Evolutionary conservation across 2,329 filamentous ascomycete genomes (phyloP).

Genomic region (Thielaviopsis euricoi): DNA sequence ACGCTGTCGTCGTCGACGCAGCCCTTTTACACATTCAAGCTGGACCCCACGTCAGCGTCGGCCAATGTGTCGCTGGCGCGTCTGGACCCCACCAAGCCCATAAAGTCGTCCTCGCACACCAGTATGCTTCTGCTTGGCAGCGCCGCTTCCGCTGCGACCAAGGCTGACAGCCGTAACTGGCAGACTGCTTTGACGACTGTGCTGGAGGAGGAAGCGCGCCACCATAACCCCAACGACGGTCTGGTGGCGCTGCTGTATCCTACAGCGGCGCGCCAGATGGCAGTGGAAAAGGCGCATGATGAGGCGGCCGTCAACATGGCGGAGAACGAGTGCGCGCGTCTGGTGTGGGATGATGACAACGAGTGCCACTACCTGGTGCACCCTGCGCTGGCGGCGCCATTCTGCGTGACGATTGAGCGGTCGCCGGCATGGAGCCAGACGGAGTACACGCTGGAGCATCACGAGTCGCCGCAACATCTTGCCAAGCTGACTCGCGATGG

Average conservation of each 20-base stretch:
- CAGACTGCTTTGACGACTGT: constrained; percentile 41
- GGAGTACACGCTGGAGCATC: constrained; percentile 49
- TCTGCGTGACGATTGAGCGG: constrained; percentile 42
- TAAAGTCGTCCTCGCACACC: constrained; percentile 27
- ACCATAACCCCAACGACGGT: constrained; percentile 40
- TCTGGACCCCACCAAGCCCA: constrained; percentile 42
- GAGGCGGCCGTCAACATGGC: constrained; percentile 43
- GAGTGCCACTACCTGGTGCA: constrained; percentile 45
- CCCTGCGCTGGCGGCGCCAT: constrained; percentile 45
- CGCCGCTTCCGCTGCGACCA: constrained; percentile 13
- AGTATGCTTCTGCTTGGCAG: constrained; percentile 15
- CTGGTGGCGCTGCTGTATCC: constrained; percentile 56
- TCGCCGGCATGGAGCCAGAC: constrained; percentile 42
- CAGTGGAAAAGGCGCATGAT: constrained; percentile 34
- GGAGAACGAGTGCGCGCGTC: constrained; percentile 50
- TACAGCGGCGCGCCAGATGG: constrained; percentile 43
- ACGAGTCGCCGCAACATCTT: constrained; percentile 43
- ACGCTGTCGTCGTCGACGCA: constrained; percentile 44
- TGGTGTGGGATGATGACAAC: constrained; percentile 54
- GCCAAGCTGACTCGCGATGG: constrained; percentile 44
- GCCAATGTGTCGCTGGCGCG: constrained; percentile 42
- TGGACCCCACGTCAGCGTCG: constrained; percentile 47
- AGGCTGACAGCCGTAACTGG: constrained; percentile 31
- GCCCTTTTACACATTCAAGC: constrained; percentile 50
- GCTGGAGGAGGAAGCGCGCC: constrained; percentile 37